These are phyloP conservation scores for Vairimorpha apis DNA, from an alignment of 371 early-diverging fungal genomes.

Conservation along the genomic window DNA sequence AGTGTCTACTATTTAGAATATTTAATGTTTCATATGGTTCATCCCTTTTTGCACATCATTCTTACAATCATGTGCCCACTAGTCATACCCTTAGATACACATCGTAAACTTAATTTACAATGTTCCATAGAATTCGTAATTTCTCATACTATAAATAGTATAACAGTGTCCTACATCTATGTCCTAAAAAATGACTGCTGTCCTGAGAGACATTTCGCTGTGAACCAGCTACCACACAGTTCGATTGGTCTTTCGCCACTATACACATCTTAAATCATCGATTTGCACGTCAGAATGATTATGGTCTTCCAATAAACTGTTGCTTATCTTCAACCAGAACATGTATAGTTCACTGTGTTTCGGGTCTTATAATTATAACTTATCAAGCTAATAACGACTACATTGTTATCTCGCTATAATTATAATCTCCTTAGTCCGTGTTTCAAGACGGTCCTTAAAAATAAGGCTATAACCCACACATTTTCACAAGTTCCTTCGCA, in stretches of 20 bases:
- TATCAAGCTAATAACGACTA: too few species aligned
- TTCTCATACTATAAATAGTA: conserved; percentile 5
- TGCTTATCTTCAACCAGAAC: too few species aligned
- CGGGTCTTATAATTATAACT: too few species aligned
- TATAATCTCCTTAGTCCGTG: too few species aligned
- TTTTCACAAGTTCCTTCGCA: conserved; percentile 67
- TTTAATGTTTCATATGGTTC: conserved; percentile 27
- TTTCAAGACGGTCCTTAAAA: too few species aligned
- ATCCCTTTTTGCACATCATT: conserved; percentile 33
- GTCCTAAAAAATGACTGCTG: conserved; percentile 24
- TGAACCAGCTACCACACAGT: conserved; percentile 55
- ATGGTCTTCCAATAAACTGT: too few species aligned
- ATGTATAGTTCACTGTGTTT: too few species aligned
- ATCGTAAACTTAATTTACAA: not conserved
- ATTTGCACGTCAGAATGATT: too few species aligned
- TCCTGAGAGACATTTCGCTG: conserved; percentile 51
- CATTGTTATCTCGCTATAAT: too few species aligned
- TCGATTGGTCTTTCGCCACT: too few species aligned
- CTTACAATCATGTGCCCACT: conserved; percentile 44
- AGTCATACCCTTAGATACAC: not conserved
- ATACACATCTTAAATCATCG: too few species aligned
- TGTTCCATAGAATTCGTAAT: conserved; percentile 19
- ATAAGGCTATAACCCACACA: too few species aligned
- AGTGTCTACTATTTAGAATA: not conserved
- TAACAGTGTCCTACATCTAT: conserved; percentile 12